A percentile compares a stretch with the other conserved stretches of the same genome.
phyloP scores from a whole-genome alignment of 75 land plant species.

The Cupressus sempervirens region DNA sequence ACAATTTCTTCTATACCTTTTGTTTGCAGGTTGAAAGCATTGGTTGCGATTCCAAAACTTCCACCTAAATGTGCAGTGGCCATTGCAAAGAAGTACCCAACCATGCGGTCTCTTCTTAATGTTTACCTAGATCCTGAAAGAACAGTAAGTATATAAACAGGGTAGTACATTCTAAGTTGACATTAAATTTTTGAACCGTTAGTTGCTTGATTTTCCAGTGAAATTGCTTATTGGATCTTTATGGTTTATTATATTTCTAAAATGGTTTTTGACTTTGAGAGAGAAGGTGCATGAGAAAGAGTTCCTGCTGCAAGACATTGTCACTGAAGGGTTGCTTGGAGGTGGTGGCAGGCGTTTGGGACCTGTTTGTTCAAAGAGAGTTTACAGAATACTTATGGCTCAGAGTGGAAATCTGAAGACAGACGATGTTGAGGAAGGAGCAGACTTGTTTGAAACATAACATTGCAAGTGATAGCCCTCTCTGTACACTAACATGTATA shows the following conservation, averaged over 20 bases:
- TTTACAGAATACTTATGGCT: conserved; percentile 95
- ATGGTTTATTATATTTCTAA: not conserved
- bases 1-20: not conserved
- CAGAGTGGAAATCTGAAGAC: conserved; percentile 75
- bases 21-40: conserved; percentile 84
- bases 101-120: conserved; percentile 85
- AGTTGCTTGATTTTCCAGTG: not conserved
- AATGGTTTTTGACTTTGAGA: not conserved
- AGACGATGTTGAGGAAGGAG: conserved; percentile 91
- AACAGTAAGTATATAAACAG: conserved; percentile 50
- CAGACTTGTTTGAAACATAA: conserved; percentile 50
- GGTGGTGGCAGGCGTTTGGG: conserved; percentile 69
- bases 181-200: not conserved
- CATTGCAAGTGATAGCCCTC: not conserved
- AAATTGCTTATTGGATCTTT: not conserved
- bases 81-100: conserved; percentile 83
- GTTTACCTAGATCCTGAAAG: conserved; percentile 84
- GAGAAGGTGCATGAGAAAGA: conserved; percentile 95
- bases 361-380: conserved; percentile 84
- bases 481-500: not conserved
- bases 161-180: not conserved
- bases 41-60: conserved; percentile 82
- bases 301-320: conserved; percentile 75
- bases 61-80: conserved; percentile 90
- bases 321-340: conserved; percentile 52